Evolutionary conservation across 305 asterid genomes (phyloP), one percentile per base, ranked within the genome.

Genomic region (Salvia sclarea): DNA sequence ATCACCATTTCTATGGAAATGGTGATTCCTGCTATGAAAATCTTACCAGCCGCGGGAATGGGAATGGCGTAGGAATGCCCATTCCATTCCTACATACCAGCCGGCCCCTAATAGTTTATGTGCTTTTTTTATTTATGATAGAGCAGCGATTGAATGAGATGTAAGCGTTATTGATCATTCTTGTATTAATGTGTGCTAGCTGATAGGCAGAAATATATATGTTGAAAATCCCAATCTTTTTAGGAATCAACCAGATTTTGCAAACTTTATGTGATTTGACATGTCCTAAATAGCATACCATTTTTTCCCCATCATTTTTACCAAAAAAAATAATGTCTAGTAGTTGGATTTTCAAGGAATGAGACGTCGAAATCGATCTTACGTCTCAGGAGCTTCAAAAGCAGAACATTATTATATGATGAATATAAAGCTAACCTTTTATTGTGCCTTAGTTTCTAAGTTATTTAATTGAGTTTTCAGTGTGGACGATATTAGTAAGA

Each of bases 261-360:
- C 66, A 3, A 12, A 16, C 54, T 70, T 35, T 22, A 50, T 8
- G 28, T 40, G 76, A 62, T 20, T 71, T 71, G 76, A 62, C 76
- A 43, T 45, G 33, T 28, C 60, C 31, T 10, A 1, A 5, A 33
- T 33, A 33, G 40, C 20, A 37, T 24, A 16, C 31, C 18, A 6
- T 43, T 16, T 53, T 13, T 43, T 18, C 0, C 5, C 8, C 35
- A 13, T 35, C 2, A 21, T 52, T 66, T 12, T 41, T 22, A 21
- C 12, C n/a, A n/a, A n/a, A n/a, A n/a, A 41, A 1, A 3, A 3
- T 28, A 3, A 3, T 38, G 44, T 38, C 44, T 3, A 38, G 8
- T 31, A 16, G 44, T 57, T 17, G 63, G 12, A 28, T 44, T 63
- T 45, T 63, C 18, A 8, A 13, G 16, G 43, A 63, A 14, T 44